Conservation (phyloP, 2,329 filamentous ascomycete species). For the Elsinoe perseae region DNA sequence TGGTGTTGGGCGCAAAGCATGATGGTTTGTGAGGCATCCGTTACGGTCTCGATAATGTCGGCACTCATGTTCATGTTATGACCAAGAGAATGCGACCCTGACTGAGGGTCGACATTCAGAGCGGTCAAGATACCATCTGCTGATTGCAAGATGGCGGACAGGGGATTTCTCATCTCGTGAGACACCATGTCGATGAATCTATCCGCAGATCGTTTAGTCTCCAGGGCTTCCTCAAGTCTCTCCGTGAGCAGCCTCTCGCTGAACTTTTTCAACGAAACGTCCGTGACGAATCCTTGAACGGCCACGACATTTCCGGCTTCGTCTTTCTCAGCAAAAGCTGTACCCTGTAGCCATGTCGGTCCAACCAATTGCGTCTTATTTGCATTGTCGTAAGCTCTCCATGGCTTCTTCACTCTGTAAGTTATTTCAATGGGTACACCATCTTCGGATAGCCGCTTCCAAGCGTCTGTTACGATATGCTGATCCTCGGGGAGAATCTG, state of each 20-base stretch:
- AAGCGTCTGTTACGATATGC: conserved; percentile 27
- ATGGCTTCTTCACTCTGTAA: conserved; percentile 33
- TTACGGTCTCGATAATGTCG: conserved; percentile 11
- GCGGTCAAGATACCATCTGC: conserved; percentile 37
- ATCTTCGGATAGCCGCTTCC: conserved; percentile 26
- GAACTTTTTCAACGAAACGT: conserved; percentile 30
- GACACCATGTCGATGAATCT: conserved; percentile 34
- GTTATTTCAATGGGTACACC: conserved; percentile 32
- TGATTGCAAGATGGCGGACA: conserved; percentile 38
- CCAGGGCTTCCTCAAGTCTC: conserved; percentile 31
- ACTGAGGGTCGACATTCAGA: conserved; percentile 19
- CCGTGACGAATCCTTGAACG: conserved; percentile 30
- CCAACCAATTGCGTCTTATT: conserved; percentile 24
- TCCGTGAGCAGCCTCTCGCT: conserved; percentile 26
- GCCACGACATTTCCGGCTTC: conserved; percentile 24
- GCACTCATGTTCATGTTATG: background rate
- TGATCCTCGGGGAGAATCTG: conserved; percentile 29
- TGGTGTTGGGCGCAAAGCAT: conserved; percentile 27
- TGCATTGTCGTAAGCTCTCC: conserved; percentile 26
- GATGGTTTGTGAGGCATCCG: conserved; percentile 27
- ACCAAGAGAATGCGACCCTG: conserved; percentile 5
- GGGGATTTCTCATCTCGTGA: conserved; percentile 39
- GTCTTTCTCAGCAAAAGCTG: conserved; percentile 28
- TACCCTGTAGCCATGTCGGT: conserved; percentile 29
- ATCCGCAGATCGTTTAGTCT: conserved; percentile 31